Conservation (phyloP, 805 yeast species). For the Zygoascus bituminiphila region DNA sequence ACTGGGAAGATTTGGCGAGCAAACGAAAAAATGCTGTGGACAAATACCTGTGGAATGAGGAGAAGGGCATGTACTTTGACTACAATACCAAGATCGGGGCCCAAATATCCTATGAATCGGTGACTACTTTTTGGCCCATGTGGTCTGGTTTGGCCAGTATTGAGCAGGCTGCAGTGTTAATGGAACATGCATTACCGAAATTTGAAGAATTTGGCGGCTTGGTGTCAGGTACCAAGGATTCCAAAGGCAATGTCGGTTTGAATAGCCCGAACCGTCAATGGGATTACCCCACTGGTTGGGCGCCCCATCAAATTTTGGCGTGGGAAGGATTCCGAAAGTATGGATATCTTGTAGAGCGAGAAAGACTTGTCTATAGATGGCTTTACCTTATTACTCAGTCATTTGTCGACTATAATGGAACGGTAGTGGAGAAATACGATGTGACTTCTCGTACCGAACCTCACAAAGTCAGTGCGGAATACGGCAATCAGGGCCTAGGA, state of each 20-base stretch:
- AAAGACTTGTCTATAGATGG: slow-evolving; percentile 80
- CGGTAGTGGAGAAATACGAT: slow-evolving; percentile 91
- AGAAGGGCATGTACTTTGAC: slow-evolving; percentile 72
- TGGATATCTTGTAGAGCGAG: slow-evolving; percentile 55
- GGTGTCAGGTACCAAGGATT: slow-evolving; percentile 69
- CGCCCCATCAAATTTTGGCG: slow-evolving; percentile 92
- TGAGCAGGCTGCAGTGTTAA: slow-evolving; percentile 60
- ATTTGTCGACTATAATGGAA: slow-evolving; percentile 86
- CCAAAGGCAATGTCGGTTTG: slow-evolving; percentile 63
- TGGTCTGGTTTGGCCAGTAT: slow-evolving; percentile 69
- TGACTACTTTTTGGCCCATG: slow-evolving; percentile 86
- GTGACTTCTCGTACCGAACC: slow-evolving; percentile 78
- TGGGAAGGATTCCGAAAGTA: slow-evolving; percentile 81
- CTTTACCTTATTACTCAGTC: slow-evolving; percentile 80
- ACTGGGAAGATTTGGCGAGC: slow-evolving; percentile 58
- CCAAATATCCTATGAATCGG: slow-evolving; percentile 68
- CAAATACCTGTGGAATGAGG: slow-evolving; percentile 76
- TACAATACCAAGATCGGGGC: slow-evolving; percentile 54
- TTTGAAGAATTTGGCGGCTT: slow-evolving; percentile 87
- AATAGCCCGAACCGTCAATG: slow-evolving; percentile 87
- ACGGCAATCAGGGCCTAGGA: slow-evolving; percentile 93
- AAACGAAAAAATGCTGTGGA: slow-evolving; percentile 48
- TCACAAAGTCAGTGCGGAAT: slow-evolving; percentile 89
- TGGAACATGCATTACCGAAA: slow-evolving; percentile 48
- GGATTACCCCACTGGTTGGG: slow-evolving; percentile 99